Evolutionary conservation across 2,329 filamentous ascomycete genomes (phyloP), one percentile per base, ranked within the genome.

Genomic region (Lachnellula occidentalis): DNA sequence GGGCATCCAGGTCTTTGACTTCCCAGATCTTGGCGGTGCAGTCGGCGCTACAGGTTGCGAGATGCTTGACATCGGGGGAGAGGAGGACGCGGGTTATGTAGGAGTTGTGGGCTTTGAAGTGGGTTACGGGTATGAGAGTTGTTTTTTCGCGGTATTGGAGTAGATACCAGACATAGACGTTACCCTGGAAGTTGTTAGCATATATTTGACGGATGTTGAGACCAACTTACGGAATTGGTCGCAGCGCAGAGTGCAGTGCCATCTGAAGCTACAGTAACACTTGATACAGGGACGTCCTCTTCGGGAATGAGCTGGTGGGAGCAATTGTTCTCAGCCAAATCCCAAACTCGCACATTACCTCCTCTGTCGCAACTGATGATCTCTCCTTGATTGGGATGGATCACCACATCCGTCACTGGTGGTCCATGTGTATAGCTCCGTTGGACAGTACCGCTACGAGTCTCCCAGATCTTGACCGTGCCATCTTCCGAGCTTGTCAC

Each of bases 311-410:
- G 79, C 73, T 97, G 90, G 71, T 97, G 92, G 0, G 89, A 92
- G 76, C 94, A 99, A 66, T 91, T 95, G 70, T 96, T 97, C 79
- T 97, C 92, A 8, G 91, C 91, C 54, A 99, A 73, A 68, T 99
- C 94, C 94, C 94, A 99, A 59, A 99, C 88, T 41, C 92, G 80
- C 57, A 99, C 90, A 70, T 91, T 95, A 47, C 94, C 94, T 47
- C 88, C 86, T 34, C 92, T 85, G 70, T 99, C 94, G 70, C 92
- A 96, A 70, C 90, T 95, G 67, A 99, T 96, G 58, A 99, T 87
- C 75, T 99, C 94, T 57, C 92, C 94, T 75, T 99, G 94, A 69
- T 99, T 99, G 0, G 94, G 94, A 71, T 99, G 94, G 54, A 99
- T 99, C n/a, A 97, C 94, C 8, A 99, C 94, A 71, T 99, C 94